Evolutionary conservation across 2,329 filamentous ascomycete genomes (phyloP).

Genomic region (Fusarium continuum): DNA sequence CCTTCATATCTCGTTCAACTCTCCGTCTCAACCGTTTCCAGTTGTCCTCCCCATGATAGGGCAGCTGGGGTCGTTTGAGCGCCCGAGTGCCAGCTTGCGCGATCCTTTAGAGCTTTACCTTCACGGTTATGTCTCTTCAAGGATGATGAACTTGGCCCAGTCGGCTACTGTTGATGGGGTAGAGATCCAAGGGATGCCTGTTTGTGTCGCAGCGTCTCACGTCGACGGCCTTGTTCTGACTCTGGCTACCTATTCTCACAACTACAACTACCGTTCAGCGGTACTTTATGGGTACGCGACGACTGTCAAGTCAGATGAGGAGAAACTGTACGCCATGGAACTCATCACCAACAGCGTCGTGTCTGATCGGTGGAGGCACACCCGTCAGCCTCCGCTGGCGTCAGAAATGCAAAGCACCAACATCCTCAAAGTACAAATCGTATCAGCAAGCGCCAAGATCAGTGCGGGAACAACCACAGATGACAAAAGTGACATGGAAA

Average conservation of each 20-base stretch:
- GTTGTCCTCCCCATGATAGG: constrained; percentile 87
- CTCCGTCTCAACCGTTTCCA: constrained; percentile 73
- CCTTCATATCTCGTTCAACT: constrained; percentile 81
- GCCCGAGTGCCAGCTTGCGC: constrained; percentile 67
- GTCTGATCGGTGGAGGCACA: constrained; percentile 72
- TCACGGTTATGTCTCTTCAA: constrained; percentile 83
- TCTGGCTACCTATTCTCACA: constrained; percentile 81
- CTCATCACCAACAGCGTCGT: constrained; percentile 81
- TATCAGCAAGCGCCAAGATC: constrained; percentile 79
- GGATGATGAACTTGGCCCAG: constrained; percentile 73
- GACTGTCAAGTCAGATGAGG: constrained; percentile 70
- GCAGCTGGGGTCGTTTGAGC: constrained; percentile 76
- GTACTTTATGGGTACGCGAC: constrained; percentile 78
- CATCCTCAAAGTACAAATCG: constrained; percentile 74
- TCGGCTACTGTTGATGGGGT: neutral
- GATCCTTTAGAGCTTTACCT: constrained; percentile 81
- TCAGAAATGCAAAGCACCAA: constrained; percentile 80
- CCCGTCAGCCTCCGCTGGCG: constrained; percentile 73
- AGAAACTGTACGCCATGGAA: constrained; percentile 82
- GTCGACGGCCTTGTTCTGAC: constrained; percentile 83
- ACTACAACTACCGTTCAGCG: constrained; percentile 87
- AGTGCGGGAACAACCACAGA: constrained; percentile 70
- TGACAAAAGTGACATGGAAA: constrained; percentile 58
- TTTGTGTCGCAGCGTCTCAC: constrained; percentile 77
- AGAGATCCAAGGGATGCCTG: constrained; percentile 65